Conservation (phyloP, 2,329 filamentous ascomycete genomes). For the Penicillium sp. region DNA sequence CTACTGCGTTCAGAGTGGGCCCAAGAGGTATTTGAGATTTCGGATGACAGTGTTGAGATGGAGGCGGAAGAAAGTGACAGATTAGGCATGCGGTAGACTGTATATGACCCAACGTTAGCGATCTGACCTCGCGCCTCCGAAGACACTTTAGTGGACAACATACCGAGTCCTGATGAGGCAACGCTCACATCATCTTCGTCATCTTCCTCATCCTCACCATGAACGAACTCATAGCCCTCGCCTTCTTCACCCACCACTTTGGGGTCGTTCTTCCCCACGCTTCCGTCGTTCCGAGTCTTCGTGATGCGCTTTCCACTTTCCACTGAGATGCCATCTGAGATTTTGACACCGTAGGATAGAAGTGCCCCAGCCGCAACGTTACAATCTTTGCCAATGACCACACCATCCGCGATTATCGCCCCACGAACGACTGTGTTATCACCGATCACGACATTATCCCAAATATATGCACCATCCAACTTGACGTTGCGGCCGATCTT, state of each 20-base stretch:
- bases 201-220: constrained; percentile 59
- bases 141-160: constrained; percentile 5
- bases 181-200: constrained; percentile 64
- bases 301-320: constrained; percentile 44
- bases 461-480: constrained; percentile 77
- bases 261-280: constrained; percentile 46
- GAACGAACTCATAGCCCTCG: constrained; percentile 62
- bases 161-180: constrained; percentile 42
- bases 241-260: constrained; percentile 57
- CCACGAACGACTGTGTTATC: constrained; percentile 68
- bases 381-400: constrained; percentile 66
- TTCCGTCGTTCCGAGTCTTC: constrained; percentile 43
- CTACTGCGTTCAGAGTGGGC: constrained; percentile 70
- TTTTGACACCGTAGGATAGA: constrained; percentile 71
- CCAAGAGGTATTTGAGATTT: constrained; percentile 55
- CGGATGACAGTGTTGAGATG: constrained; percentile 62
- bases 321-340: constrained; percentile 58
- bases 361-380: constrained; percentile 68
- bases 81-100: constrained; percentile 52
- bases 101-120: constrained; percentile 11
- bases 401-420: constrained; percentile 72
- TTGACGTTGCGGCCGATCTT: constrained; percentile 79
- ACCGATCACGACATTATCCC: constrained; percentile 75
- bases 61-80: constrained; percentile 50
- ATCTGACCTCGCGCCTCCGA: too few relatives aligned